Base-by-base conservation (phyloP, 768 basidiomycete species). In the Podaxis mareebaensis region DNA sequence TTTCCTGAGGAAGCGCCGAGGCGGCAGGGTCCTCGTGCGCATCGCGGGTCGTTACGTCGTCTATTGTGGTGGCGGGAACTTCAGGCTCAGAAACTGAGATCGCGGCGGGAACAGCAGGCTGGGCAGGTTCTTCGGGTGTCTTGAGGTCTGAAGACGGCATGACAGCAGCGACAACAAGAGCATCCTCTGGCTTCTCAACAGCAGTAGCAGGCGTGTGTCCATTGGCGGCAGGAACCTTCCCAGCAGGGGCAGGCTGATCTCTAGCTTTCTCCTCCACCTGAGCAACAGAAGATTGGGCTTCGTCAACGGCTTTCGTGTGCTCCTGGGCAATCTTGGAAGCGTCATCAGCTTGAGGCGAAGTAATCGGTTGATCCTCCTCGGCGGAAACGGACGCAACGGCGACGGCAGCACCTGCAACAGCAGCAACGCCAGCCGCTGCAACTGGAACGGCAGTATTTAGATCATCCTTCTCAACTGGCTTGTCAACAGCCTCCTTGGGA, bases 401-500 rank as follows among this genome's bases (percentile, higher is more conserved):
- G 58, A 65, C 67, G 59, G 65, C 71, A 38, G 66, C 70, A 53
- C 15, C 44, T 20, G 17, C 17, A n/a, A 15, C 44, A 13, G 17
- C 15, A 65, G 8, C 49, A 22, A 26, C 49, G 10, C 49, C 70
- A 51, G 60, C 67, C 63, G 58, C 33, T 33, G 33, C 33, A 33
- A 33, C 33, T 33, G 33, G 71, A 58, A 67, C 64, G 24, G 60
- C 70, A 58, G 66, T 69, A 55, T 40, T 12, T 13, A 11, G 28
- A 26, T 12, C 39, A 15, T 61, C 38, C 61, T 67, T 64, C 46
- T 64, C 59, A 28, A 28, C 61, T 15, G 61, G 30, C 28, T 56
- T 64, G 24, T 13, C 49, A 28, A 42, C 33, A n/a, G 28, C 52
- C 8, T 33, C 33, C 39, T 62, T 56, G 28, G 64, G 40, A 42